Evolutionary conservation across 2,329 filamentous ascomycete species (phyloP).

Genomic region (Madurella mycetomatis): DNA sequence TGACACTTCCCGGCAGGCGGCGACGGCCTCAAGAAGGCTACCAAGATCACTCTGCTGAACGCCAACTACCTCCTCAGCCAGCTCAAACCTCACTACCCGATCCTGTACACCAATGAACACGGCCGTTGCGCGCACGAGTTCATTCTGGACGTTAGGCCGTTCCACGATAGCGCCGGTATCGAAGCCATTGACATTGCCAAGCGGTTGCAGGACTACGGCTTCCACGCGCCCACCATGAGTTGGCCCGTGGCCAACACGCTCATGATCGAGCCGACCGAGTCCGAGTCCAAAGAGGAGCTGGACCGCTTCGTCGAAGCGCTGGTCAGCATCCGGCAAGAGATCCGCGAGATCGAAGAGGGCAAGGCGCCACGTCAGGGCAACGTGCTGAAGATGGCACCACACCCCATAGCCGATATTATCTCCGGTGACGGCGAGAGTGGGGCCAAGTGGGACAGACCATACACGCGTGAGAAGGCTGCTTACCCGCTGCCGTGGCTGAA

Average conservation of each 20-base stretch:
- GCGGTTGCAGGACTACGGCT: constrained; percentile 93
- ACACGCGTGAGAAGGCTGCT: constrained; percentile 75
- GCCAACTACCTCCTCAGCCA: constrained; percentile 94
- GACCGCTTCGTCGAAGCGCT: constrained; percentile 91
- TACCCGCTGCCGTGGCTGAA: constrained; percentile 78
- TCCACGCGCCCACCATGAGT: constrained; percentile 95
- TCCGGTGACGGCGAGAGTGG: constrained; percentile 46
- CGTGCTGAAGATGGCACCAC: constrained; percentile 83
- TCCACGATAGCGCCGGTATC: constrained; percentile 76
- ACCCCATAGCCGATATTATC: constrained; percentile 78
- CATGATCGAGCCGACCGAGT: constrained; percentile 97
- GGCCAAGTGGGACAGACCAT: constrained; percentile 73
- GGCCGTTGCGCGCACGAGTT: constrained; percentile 95
- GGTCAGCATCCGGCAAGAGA: constrained; percentile 81
- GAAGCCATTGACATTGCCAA: constrained; percentile 96
- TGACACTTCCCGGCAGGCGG: constrained; percentile 38
- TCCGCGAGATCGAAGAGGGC: constrained; percentile 76
- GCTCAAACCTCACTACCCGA: constrained; percentile 78
- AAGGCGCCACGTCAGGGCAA: constrained; percentile 70
- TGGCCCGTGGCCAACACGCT: constrained; percentile 93
- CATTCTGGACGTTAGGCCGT: constrained; percentile 82
- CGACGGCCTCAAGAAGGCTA: constrained; percentile 79
- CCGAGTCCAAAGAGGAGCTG: constrained; percentile 85
- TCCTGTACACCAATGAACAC: constrained; percentile 88
- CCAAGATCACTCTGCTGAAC: constrained; percentile 88